Evolutionary conservation across 352 stramenopile genomes (phyloP).

Genomic region (Stephanocyclus meneghinianus): DNA sequence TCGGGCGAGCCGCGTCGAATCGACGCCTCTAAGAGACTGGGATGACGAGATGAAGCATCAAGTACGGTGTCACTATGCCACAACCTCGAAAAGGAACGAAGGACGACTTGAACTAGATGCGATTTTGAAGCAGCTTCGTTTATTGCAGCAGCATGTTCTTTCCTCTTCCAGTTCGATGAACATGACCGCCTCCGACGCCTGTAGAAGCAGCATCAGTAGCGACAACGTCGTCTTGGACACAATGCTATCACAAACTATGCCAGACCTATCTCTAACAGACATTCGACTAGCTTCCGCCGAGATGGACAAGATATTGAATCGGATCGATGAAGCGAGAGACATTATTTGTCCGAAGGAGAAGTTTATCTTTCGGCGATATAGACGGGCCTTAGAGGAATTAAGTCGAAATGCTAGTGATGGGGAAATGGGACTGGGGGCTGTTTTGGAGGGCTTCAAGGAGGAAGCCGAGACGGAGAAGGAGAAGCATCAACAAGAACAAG

Average conservation of each 20-base stretch:
- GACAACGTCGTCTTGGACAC: conserved; percentile 13
- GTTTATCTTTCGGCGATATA: conserved; percentile 53
- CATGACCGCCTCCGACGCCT: neutral
- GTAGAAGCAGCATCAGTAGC: neutral
- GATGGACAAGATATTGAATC: conserved; percentile 39
- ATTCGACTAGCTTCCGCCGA: conserved; percentile 36
- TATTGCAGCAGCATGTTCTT: conserved; percentile 24
- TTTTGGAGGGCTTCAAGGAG: neutral
- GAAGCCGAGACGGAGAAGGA: neutral
- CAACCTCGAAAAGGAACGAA: conserved; percentile 34
- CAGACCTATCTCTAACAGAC: conserved; percentile 30
- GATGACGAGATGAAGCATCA: conserved; percentile 1
- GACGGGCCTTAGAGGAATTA: conserved; percentile 35
- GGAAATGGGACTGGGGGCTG: neutral
- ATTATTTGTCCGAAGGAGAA: conserved; percentile 55
- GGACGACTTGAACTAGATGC: conserved; percentile 28
- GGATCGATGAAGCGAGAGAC: conserved; percentile 27
- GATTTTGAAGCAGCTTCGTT: conserved; percentile 35
- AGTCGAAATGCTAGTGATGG: neutral
- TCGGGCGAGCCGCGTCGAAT: no score
- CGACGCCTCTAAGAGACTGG: neutral
- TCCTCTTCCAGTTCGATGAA: conserved; percentile 25
- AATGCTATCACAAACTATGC: conserved; percentile 16
- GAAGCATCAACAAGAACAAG: conserved; percentile 1
- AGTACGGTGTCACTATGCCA: conserved; percentile 36